Evolutionary conservation across 2,329 filamentous ascomycete species (phyloP), one percentile per base, ranked within the genome.

Genomic region (Penicillium paneum): DNA sequence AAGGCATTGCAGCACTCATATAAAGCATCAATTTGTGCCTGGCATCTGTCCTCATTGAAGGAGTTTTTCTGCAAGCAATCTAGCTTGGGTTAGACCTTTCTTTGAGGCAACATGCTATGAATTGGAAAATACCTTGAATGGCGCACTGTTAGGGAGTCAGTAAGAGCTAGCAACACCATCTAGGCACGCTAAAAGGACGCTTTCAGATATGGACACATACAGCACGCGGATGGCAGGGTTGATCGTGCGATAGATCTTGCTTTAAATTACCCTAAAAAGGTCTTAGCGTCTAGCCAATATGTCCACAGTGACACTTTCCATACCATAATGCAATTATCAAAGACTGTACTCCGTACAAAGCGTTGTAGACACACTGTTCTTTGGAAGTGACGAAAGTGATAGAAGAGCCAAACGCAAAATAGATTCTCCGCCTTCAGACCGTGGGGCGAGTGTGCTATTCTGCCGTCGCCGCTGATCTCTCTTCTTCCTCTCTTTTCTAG

Each of bases 1-100:
- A 97, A 96, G 12, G 84, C 82, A 67, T 92, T 86, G 74, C 94
- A 99, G 75, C 94, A 99, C 64, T 94, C 88, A 74, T 97, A 99
- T 24, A 99, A 78, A 3, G 91, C 90, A 70, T 93, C 87, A 53
- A 99, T 83, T 67, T 91, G 79, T 17, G 77, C 72, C 68, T 88
- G 83, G 74, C 94, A 99, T 68, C 86, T 95, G 40, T 84, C 84
- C 74, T 97, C 91, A 56, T 95, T 84, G 77, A 89, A 97, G 50
- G 85, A 85, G 72, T 92, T 92, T 74, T 86, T 93, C 43, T 83
- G 84, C 58, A 99, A 79, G 68, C 94, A 99, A 64, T 87, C 91
- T 96, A 66, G 34, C 24, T 28, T 21, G 35, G 38, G 34, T 63
- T 54, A 64, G 42, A 21, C 26, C 10, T 11, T 21, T 41, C 17